Evolutionary conservation across 2,329 filamentous ascomycete species (phyloP), one percentile per base, ranked within the genome.

Genomic region (Coniochaeta sp.): DNA sequence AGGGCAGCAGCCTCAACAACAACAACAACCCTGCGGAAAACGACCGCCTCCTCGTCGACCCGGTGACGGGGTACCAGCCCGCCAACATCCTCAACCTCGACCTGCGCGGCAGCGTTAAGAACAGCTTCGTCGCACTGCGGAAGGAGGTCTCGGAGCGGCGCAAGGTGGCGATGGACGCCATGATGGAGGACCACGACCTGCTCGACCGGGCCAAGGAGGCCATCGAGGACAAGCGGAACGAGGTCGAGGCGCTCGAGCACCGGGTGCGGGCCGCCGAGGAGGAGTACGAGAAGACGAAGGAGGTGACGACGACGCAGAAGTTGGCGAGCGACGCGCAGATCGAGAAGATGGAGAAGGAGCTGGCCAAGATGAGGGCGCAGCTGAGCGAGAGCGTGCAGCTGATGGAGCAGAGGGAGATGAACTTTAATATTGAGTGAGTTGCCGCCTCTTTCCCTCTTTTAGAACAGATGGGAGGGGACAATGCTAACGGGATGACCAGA

Each of bases 281-380:
- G 63, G 91, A 96, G 65, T 95, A 96, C 65, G 91, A 96, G 63
- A 91, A 89, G 70, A 91, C 90, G 18, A 92, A 92, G 64, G 94
- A 96, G 75, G 71, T 80, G 53, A 92, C 88, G 7, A 88, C 81
- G 45, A 89, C 91, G 16, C 90, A 96, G 66, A 95, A 95, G 71
- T 82, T 92, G 65, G 86, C 85, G 7, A 89, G 86, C 2, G 94
- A 97, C 65, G 84, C 91, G 8, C 92, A 97, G 67, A 96, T 99
- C 61, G 94, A 99, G 70, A 94, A 94, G 75, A 95, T 96, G 86
- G 94, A 99, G 71, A 96, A 96, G 70, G 91, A 99, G 67, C 75
- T 99, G n/a, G 87, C 89, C 46, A 89, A 91, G 66, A 95, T 97
- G 89, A 81, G 91, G 38, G 82, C 86, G 2, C 86, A 86, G 10